Evolutionary conservation across 1,284 basidiomycete genomes (phyloP).

Genomic region (Rhodotorula sp.): DNA sequence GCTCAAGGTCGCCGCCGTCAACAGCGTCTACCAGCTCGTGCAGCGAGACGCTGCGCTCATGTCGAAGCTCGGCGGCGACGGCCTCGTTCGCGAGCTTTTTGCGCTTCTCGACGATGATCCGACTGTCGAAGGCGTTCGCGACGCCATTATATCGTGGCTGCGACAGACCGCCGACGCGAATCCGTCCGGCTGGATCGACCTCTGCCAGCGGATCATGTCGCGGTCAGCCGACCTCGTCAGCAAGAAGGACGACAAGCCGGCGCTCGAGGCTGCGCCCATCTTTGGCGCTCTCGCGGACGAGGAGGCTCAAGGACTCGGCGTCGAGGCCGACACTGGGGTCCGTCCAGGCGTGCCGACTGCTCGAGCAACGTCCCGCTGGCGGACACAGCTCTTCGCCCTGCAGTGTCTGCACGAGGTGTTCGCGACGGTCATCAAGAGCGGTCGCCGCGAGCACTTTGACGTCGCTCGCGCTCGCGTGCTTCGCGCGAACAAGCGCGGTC

Average conservation of each 20-base stretch:
- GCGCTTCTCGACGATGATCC: conserved; percentile 91
- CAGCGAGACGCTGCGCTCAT: conserved; percentile 90
- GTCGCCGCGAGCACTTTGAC: conserved; percentile 80
- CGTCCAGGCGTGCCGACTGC: conserved; percentile 24
- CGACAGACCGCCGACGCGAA: conserved; percentile 89
- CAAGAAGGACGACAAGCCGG: conserved; percentile 44
- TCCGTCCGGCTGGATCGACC: conserved; percentile 95
- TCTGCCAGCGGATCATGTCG: conserved; percentile 95
- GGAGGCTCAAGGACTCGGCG: conserved; percentile 44
- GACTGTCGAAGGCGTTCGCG: conserved; percentile 87
- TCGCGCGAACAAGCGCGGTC: conserved; percentile 48
- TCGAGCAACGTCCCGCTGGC: conserved; percentile 74
- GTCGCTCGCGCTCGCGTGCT: conserved; percentile 57
- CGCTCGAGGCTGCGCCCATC: neutral
- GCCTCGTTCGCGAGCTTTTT: conserved; percentile 90
- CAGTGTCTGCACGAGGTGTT: conserved; percentile 91
- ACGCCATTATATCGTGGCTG: conserved; percentile 93
- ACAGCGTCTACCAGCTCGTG: conserved; percentile 93
- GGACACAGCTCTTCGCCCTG: conserved; percentile 93
- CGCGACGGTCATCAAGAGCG: conserved; percentile 67
- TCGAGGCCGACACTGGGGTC: conserved; percentile 20
- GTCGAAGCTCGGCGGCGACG: conserved; percentile 90
- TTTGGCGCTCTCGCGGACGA: conserved; percentile 38
- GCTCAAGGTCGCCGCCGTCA: conserved; percentile 89
- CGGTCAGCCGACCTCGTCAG: conserved; percentile 46